Evolutionary conservation across 805 yeast species (phyloP).

Genomic region (Wickerhamiella nectarea): DNA sequence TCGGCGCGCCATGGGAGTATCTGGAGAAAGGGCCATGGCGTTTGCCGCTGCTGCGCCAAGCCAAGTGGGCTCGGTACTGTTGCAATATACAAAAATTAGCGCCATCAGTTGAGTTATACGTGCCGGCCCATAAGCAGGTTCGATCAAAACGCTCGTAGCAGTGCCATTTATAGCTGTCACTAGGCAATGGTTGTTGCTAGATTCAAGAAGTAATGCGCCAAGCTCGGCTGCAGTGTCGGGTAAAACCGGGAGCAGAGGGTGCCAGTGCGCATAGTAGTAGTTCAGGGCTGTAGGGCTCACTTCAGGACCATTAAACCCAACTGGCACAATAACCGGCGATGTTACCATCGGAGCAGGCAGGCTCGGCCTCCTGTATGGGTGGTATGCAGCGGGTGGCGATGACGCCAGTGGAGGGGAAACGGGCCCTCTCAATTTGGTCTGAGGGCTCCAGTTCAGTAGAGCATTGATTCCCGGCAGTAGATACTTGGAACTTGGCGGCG

Average conservation of each 20-base stretch:
- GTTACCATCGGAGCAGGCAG: slow-evolving; percentile 1
- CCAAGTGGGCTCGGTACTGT: slow-evolving; percentile 24
- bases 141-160: slow-evolving; percentile 9
- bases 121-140: slow-evolving; percentile 12
- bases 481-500: background rate
- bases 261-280: slow-evolving; percentile 27
- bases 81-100: slow-evolving; percentile 24
- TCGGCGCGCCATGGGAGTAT: slow-evolving; percentile 4
- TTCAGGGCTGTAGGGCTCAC: slow-evolving; percentile 23
- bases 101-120: slow-evolving; percentile 25
- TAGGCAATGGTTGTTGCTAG: slow-evolving; percentile 12
- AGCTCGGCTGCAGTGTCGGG: slow-evolving; percentile 26
- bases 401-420: slow-evolving; percentile 1
- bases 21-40: slow-evolving; percentile 13
- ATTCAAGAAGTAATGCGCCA: slow-evolving; percentile 19
- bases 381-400: slow-evolving; percentile 3
- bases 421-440: slow-evolving; percentile 1
- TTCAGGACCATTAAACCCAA: background rate
- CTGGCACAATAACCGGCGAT: background rate
- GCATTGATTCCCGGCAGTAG: slow-evolving; percentile 13
- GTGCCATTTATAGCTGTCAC: slow-evolving; percentile 19
- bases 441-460: slow-evolving; percentile 12
- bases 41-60: slow-evolving; percentile 27
- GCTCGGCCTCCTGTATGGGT: slow-evolving; percentile 5
- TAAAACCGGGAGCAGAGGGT: slow-evolving; percentile 29